Evolutionary conservation across 2,329 filamentous ascomycete species (phyloP), one percentile per base, ranked within the genome.

Genomic region (Epichloe baconii): DNA sequence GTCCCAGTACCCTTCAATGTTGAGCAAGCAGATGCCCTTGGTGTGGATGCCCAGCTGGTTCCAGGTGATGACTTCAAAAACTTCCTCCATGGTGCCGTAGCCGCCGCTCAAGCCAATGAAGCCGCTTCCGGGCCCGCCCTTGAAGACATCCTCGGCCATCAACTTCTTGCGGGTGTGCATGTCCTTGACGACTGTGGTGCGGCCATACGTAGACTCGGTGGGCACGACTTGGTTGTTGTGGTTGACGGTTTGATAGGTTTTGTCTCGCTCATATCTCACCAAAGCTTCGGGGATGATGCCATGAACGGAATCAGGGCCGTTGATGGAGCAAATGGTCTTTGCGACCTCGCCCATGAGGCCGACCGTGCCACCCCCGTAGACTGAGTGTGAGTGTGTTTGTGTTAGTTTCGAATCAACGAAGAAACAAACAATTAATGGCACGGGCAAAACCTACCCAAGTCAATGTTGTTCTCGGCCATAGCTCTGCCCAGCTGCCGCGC

Each of bases 101-200:
- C 93, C 93, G 43, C 91, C 91, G 51, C 79, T 81, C 53, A 98
- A 72, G 31, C 89, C 89, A 41, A 98, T 81, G 70, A 98, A 98
- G 12, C 91, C 91, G 52, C 82, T 85, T 1, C 91, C 91, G 0
- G 83, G 81, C 0, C 86, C 90, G 26, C 88, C 88, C 19, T 80
- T 77, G 23, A 94, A 78, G 15, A 97, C 89, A 66, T 91, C 86
- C 60, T 82, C 75, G 6, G 90, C 91, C 93, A 98, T 97, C 71
- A 93, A 76, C 59, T 86, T 81, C 74, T 98, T 98, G 56, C 93
- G 82, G 42, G 88, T 90, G 70, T 98, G 93, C 93, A 98, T 98
- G 65, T 96, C 89, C 59, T 82, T 77, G 31, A 97, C 93, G 8
- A 96, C 81, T 0, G 89, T 96, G 12, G 89, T 96, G 43, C 77